Percentiles rank a stretch among this genome's conserved stretches.
Conservation (phyloP, 2,329 filamentous ascomycete species). For the Epichloe elymi region DNA sequence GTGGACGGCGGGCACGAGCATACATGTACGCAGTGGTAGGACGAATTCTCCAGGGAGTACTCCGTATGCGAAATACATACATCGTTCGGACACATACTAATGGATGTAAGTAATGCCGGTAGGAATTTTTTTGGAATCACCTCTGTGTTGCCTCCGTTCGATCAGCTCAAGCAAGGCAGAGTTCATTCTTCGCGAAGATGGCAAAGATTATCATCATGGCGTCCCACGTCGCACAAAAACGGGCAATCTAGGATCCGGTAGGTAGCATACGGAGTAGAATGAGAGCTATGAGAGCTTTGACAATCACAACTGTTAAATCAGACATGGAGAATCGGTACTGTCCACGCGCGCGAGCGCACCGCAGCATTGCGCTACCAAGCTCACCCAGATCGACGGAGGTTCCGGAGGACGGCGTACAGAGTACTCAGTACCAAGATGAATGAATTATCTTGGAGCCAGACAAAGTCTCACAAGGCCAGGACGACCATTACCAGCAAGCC, state of each 20-base stretch:
- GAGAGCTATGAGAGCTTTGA: not conserved
- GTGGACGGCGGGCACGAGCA: slow-evolving; percentile 7
- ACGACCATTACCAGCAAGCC: not conserved
- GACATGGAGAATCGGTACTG: not conserved
- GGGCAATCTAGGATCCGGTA: not conserved
- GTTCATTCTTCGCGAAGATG: not conserved
- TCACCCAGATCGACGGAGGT: not conserved
- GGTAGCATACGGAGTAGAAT: no score
- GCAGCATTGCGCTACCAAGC: not conserved
- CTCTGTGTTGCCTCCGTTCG: no score
- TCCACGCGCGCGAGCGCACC: not conserved
- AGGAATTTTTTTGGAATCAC: no score
- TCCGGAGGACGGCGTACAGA: not conserved
- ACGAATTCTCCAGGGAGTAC: not conserved
- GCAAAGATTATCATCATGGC: not conserved
- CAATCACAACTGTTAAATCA: not conserved
- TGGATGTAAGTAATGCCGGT: not conserved
- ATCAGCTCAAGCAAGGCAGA: no score
- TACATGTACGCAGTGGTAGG: slow-evolving; percentile 1
- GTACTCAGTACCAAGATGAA: not conserved
- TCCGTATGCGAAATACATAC: not conserved
- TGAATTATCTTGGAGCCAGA: not conserved
- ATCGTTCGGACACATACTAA: not conserved
- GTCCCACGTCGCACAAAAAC: not conserved
- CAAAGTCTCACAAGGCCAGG: not conserved